Base-by-base conservation (phyloP, 805 yeast species). In the Cyberlindnera misumaiensis region DNA sequence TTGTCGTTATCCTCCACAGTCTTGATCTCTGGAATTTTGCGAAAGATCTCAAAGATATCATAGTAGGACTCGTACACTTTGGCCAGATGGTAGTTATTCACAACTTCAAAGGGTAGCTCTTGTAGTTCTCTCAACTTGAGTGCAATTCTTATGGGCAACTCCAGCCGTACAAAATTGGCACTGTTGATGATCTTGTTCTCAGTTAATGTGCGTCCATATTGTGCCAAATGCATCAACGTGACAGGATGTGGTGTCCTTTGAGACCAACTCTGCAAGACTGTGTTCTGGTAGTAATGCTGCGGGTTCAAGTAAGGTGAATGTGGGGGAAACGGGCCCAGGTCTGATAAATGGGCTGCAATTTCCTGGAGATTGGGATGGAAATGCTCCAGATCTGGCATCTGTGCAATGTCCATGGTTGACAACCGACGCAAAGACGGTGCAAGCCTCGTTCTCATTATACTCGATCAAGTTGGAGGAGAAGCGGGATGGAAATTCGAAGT, bases 21-120 rank as follows among this genome's bases (percentile, higher is more conserved):
- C 22, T 69, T 67, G 43, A 93, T 82, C 22, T 70, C 60, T 2
- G 85, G 83, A 35, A 81, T 73, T 58, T 75, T 80, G 43, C 97
- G 72, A 51, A 90, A 83, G 36, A 83, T 75, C 58, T 88, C 88
- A 64, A 90, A 90, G 51, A 89, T 87, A 50, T 80, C 80, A 55
- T 86, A 84, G 58, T 90, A 90, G 44, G 87, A 77, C 56, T 87
- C 95, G 59, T 90, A 90, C 16, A 89, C 93, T 51, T 83, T 85
- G 10, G 83, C 81, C 48, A 93, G 67, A 61, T 90, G 96, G 53
- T 76, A 82, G 58, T 90, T 90, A 56, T 84, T 81, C 30, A 85
- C 83, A 11, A 88, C 83, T 16, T 81, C 80, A 62, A 80, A 90
- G 2, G 96, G 96, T 40, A 90, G 62, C 7, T 69, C 67, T 58